phyloP scores from a whole-genome alignment of 1,284 basidiomycete species.

The Cutaneotrichosporon cavernicola region DNA sequence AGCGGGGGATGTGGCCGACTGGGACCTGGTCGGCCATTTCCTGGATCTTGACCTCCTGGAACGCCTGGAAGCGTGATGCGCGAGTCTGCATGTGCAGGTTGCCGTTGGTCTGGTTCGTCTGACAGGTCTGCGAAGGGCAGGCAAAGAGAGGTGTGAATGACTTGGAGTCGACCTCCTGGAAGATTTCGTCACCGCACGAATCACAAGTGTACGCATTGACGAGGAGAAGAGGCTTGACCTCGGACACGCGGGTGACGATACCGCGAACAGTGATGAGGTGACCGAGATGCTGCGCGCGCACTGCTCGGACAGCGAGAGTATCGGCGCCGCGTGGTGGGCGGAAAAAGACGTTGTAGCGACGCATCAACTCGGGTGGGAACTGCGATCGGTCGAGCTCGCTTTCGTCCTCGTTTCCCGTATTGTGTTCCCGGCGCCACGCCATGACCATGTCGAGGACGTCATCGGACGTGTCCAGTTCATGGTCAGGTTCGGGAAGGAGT shows the following conservation, averaged over 20 bases:
- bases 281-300: conserved; percentile 81
- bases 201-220: conserved; percentile 99
- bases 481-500: conserved; percentile 78
- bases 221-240: conserved; percentile 95
- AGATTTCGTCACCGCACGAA: conserved; percentile 95
- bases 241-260: conserved; percentile 96
- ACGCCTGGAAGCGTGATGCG: conserved; percentile 94
- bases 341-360: conserved; percentile 95
- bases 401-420: conserved; percentile 55
- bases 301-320: conserved; percentile 81
- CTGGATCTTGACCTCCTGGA: conserved; percentile 98
- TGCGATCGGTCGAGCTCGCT: conserved; percentile 49
- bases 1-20: conserved; percentile 96
- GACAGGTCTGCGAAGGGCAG: conserved; percentile 82
- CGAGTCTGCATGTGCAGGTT: conserved; percentile 98
- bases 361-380: conserved; percentile 85
- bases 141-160: conserved; percentile 84
- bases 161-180: conserved; percentile 95
- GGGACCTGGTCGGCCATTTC: conserved; percentile 99
- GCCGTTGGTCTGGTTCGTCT: conserved; percentile 81
- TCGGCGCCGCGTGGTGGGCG: conserved; percentile 70
- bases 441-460: conserved; percentile 94
- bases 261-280: conserved; percentile 93
- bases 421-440: conserved; percentile 85
- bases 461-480: conserved; percentile 81